A percentile compares a stretch with the other conserved stretches of the same genome.
These are phyloP conservation scores for Oryza punctata DNA, from an alignment of 176 grass and related monocot species.

Conservation along the genomic window DNA sequence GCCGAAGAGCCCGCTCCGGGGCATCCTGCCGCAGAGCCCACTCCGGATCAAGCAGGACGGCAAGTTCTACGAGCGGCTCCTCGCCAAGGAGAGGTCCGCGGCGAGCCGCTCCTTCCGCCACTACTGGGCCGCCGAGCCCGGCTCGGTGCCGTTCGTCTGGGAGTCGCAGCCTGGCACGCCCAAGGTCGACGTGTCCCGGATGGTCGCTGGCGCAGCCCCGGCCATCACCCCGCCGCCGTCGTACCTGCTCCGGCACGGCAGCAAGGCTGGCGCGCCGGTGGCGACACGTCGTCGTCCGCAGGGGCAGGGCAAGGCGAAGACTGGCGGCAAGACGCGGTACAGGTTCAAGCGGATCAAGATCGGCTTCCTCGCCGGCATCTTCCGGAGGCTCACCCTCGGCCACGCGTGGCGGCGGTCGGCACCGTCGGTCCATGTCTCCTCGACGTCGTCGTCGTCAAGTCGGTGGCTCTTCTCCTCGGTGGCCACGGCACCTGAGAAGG, in stretches of 20 bases:
- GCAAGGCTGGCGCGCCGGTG: not conserved
- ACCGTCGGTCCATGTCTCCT: slow-evolving; percentile 15
- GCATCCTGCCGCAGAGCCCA: slow-evolving; percentile 56
- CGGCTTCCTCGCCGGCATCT: slow-evolving; percentile 46
- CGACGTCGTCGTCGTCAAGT: slow-evolving; percentile 56
- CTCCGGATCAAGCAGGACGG: slow-evolving; percentile 73
- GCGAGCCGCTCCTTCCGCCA: slow-evolving; percentile 69
- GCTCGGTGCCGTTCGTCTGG: slow-evolving; percentile 87
- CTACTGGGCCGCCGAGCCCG: slow-evolving; percentile 62
- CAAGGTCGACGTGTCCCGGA: slow-evolving; percentile 39
- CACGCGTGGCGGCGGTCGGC: slow-evolving; percentile 23
- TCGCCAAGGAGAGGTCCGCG: slow-evolving; percentile 80
- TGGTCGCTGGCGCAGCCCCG: slow-evolving; percentile 44
- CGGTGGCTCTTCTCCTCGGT: slow-evolving; percentile 53
- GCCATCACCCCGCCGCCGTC: slow-evolving; percentile 72
- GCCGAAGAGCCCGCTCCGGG: slow-evolving; percentile 35
- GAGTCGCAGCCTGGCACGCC: slow-evolving; percentile 88
- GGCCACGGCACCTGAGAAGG: slow-evolving; percentile 18
- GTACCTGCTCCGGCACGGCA: slow-evolving; percentile 38
- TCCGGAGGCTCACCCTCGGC: slow-evolving; percentile 43
- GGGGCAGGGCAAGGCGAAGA: slow-evolving; percentile 2
- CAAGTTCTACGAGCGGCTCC: slow-evolving; percentile 80
- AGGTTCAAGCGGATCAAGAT: slow-evolving; percentile 44
- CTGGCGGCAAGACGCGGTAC: slow-evolving; percentile 22
- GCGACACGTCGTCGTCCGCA: not conserved